These are phyloP conservation scores for Coniochaeta pulveracea DNA, from an alignment of 2,329 filamentous ascomycete genomes.

Conservation along the genomic window DNA sequence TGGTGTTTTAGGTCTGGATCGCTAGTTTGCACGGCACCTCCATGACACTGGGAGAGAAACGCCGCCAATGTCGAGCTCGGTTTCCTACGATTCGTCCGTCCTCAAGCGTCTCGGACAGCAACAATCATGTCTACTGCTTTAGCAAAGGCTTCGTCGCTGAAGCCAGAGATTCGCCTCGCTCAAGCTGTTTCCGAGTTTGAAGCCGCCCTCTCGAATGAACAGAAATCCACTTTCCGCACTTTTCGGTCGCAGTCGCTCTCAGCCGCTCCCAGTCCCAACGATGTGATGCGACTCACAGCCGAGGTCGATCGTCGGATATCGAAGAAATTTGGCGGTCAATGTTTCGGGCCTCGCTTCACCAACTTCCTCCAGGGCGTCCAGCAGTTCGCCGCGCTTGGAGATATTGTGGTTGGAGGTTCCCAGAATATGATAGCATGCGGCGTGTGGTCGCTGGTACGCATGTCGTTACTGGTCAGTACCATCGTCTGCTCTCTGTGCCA, in stretches of 20 bases:
- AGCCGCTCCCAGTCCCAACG: slow-evolving; percentile 17
- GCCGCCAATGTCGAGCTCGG: too few relatives aligned
- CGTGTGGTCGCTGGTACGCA: slow-evolving; percentile 31
- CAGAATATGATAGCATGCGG: slow-evolving; percentile 32
- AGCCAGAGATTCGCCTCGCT: slow-evolving; percentile 26
- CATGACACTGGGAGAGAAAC: too few relatives aligned
- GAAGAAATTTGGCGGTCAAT: slow-evolving; percentile 12
- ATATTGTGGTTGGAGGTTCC: slow-evolving; percentile 26
- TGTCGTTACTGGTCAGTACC: slow-evolving; percentile 25
- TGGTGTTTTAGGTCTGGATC: too few relatives aligned
- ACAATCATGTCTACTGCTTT: neutral
- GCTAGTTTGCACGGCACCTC: too few relatives aligned
- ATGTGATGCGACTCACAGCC: slow-evolving; percentile 28
- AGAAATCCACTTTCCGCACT: slow-evolving; percentile 19
- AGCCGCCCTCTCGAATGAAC: slow-evolving; percentile 19
- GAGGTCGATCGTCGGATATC: slow-evolving; percentile 18
- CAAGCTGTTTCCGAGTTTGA: slow-evolving; percentile 28
- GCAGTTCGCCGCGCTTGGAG: slow-evolving; percentile 29
- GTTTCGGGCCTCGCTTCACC: slow-evolving; percentile 27
- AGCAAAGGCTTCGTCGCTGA: slow-evolving; percentile 6
- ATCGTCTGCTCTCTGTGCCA: slow-evolving; percentile 6
- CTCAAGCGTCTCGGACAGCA: too few relatives aligned
- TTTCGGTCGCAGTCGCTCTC: slow-evolving; percentile 9
- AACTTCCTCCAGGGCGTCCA: slow-evolving; percentile 28
- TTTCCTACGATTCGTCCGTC: too few relatives aligned